Base-by-base conservation (phyloP, 2,329 filamentous ascomycete genomes). In the Colletotrichum aenigma region DNA sequence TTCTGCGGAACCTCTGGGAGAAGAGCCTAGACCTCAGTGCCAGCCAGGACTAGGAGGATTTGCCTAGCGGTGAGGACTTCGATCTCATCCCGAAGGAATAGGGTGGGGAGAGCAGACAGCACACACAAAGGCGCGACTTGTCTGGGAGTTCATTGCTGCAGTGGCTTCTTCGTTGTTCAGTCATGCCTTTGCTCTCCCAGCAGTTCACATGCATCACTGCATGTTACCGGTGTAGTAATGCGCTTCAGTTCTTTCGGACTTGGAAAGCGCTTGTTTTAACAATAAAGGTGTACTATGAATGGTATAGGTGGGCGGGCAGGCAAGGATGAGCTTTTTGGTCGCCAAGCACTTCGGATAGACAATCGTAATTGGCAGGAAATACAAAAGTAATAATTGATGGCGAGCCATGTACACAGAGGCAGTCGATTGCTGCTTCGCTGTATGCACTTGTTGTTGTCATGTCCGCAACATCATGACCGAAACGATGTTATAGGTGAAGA, bases 1-100 rank as follows among this genome's bases (percentile, higher is more conserved):
- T 92, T 58, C 82, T 93, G 69, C 85, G 91, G 71, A 90, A 89
- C 77, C 82, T 93, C 65, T 93, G 91, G 91, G 91, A 93, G 61
- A 92, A 90, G 85, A 89, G 87, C 65, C 84, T 88, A 81, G 90
- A 92, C 79, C 83, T 92, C 74, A 89, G 89, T 79, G 88, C 88
- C 32, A 92, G 91, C 79, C 86, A 88, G 83, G 86, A 88, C 52
- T 88, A 84, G 82, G 66, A 64, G 32, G 58, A 58, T 28, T 38
- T 28, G 62, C 32, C 61, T 72, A 70, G 36, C 62, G 21, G 21
- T 34, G n/a, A 32, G 62, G 72, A 52, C 21, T 24, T 24, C 10
- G 60, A 71, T 61, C 8, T 71, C 7, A 60, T 66, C 10, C 71
- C 60, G 13, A 28, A 68, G 26, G 32, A 68, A 6, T 58, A 56